Evolutionary conservation across 305 asterid species (phyloP), one percentile per base, ranked within the genome.

Genomic region (Euphrasia arctica): DNA sequence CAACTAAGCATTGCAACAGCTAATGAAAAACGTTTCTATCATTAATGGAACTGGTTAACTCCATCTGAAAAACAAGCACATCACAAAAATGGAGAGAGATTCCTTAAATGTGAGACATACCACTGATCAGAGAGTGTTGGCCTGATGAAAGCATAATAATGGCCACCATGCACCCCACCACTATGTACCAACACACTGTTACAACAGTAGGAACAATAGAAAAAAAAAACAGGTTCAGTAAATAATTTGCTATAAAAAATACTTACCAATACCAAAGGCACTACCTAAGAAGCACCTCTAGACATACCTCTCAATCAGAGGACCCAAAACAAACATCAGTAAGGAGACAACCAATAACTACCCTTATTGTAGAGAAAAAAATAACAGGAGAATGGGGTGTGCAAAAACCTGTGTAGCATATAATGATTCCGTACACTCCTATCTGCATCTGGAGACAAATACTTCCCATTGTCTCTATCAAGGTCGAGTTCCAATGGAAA

Each of bases 151-250:
- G 95, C 98, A 82, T 89, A 89, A 70, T 91, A 91, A 66, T 91
- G 98, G 69, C 98, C 98, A 28, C 98, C 98, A 55, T 91, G 95
- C 69, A 89, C 98, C 58, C 98, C 97, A 7, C 97, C 97, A 25
- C 97, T 87, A 71, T 91, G 98, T 67, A 91, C 98, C 93, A 92
- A 74, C 63, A 92, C 98, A 78, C 98, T 92, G 85, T 74, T 64
- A 75, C 29, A 42, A 65, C 59, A 63, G 62, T 60, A 74, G 63
- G 55, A 25, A 68, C n/a, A 36, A 58, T 65, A 63, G 48, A 70
- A 61, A 54, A 45, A 59, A 57, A 52, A 62, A 68, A 65, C 10
- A 39, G 50, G 60, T 62, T 56, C 49, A 62, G 70, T 15, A 31
- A 57, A 51, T 54, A 31, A 51, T 27, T 25, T 51, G 15, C 13